These are phyloP conservation scores for Plasmodium gallinaceum DNA, from an alignment of 169 alveolate genomes.

Conservation along the genomic window DNA sequence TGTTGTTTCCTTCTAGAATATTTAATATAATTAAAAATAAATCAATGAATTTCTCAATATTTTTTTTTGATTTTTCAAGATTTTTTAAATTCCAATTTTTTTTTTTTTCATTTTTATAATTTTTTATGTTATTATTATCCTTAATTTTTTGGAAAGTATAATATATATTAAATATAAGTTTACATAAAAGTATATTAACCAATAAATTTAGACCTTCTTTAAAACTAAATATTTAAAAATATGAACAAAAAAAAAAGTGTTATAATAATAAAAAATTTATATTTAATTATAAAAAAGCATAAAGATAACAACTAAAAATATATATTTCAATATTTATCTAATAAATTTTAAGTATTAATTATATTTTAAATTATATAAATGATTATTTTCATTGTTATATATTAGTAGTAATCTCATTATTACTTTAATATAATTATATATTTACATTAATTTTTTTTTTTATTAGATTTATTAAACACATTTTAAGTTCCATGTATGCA, in stretches of 20 bases:
- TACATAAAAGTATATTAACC: slow-evolving; percentile 19
- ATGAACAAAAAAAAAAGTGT: background rate
- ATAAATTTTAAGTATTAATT: too few relatives aligned
- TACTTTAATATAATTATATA: too few relatives aligned
- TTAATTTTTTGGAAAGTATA: slow-evolving; percentile 60
- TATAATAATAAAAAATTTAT: background rate
- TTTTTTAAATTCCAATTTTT: background rate
- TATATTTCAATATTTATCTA: too few relatives aligned
- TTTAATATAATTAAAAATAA: slow-evolving; percentile 39
- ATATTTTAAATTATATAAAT: too few relatives aligned
- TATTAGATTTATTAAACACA: too few relatives aligned
- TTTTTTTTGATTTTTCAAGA: slow-evolving; percentile 50
- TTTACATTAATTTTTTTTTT: too few relatives aligned
- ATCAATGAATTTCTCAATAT: slow-evolving; percentile 46
- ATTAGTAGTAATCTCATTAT: too few relatives aligned
- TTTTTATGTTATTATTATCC: slow-evolving; percentile 14
- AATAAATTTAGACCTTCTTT: slow-evolving; percentile 29
- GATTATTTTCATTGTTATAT: too few relatives aligned
- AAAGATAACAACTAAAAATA: background rate
- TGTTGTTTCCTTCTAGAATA: slow-evolving; percentile 33
- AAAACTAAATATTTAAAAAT: slow-evolving; percentile 13
- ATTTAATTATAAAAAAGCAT: background rate
- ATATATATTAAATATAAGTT: slow-evolving; percentile 29
- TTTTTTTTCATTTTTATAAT: background rate
- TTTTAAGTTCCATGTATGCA: too few relatives aligned